Conservation (phyloP, 2,329 filamentous ascomycete species). For the Mycosphaerelloides madeirae region DNA sequence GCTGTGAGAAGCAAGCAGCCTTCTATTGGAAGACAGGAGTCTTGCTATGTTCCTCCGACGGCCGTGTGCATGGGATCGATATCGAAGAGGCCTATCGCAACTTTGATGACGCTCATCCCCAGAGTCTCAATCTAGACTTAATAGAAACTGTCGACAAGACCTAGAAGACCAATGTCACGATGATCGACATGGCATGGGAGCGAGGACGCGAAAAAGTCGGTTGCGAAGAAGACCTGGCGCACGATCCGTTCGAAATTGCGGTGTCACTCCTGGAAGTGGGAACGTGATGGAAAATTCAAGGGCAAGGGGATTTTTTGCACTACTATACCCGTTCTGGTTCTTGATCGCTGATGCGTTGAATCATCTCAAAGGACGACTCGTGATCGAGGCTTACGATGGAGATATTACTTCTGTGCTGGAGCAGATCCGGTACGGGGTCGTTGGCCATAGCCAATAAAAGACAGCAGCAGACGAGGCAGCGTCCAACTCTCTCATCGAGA, state of each 20-base stretch:
- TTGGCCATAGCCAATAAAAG: conserved; percentile 1
- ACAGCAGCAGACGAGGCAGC: neutral
- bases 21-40: conserved; percentile 9
- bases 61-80: neutral
- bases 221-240: neutral
- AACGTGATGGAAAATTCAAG: too few species aligned
- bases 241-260: conserved; percentile 5
- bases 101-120: conserved; percentile 1
- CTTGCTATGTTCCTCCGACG: neutral
- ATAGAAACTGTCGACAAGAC: conserved; percentile 1
- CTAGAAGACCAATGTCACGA: conserved; percentile 10
- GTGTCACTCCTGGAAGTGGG: neutral
- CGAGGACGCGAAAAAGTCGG: neutral
- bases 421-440: conserved; percentile 8
- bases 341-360: neutral
- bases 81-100: conserved; percentile 2
- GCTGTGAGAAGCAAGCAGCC: conserved; percentile 8
- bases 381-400: conserved; percentile 7
- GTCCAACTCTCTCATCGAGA: neutral
- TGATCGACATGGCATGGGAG: conserved; percentile 12
- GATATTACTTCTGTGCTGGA: conserved; percentile 12
- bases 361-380: neutral
- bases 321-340: neutral
- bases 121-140: neutral
- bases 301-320: conserved; percentile 2